These are phyloP conservation scores for Elsinoe perseae DNA, from an alignment of 2,329 filamentous ascomycete genomes.

Conservation along the genomic window DNA sequence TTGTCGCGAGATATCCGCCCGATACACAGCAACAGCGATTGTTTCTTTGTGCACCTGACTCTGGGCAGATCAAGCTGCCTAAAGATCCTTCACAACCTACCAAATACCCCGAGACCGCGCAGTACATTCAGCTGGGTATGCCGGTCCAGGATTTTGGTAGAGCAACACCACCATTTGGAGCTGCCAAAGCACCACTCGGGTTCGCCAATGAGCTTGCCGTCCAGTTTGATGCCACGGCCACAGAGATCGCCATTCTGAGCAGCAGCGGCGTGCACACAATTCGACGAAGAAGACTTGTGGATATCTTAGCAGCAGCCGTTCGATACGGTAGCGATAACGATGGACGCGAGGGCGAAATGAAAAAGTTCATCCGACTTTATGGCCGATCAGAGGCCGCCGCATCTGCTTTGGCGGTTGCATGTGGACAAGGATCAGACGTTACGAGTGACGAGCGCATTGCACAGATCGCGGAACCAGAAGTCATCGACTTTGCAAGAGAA, in stretches of 20 bases:
- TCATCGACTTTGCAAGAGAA: conserved; percentile 74
- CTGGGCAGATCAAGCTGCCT: conserved; percentile 62
- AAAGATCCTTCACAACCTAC: conserved; percentile 25
- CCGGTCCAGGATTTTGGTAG: conserved; percentile 71
- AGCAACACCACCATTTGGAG: conserved; percentile 64
- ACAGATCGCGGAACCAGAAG: conserved; percentile 68
- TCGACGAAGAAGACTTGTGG: conserved; percentile 73
- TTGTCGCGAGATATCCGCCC: conserved; percentile 54
- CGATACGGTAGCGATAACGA: conserved; percentile 67
- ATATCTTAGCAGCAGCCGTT: conserved; percentile 80
- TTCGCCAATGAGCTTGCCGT: conserved; percentile 94
- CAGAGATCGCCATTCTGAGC: conserved; percentile 84
- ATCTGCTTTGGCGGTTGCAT: conserved; percentile 86
- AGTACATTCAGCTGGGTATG: conserved; percentile 68
- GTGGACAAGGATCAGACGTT: conserved; percentile 81
- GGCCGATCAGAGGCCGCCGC: conserved; percentile 84
- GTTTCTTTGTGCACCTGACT: conserved; percentile 82
- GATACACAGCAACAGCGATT: conserved; percentile 48
- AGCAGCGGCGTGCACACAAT: conserved; percentile 85
- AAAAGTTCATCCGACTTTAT: conserved; percentile 76
- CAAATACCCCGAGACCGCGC: conserved; percentile 70
- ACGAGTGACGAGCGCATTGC: conserved; percentile 63
- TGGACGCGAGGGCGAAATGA: conserved; percentile 71
- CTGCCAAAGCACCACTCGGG: conserved; percentile 59
- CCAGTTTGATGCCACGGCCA: conserved; percentile 78